Percentiles rank a stretch among this genome's conserved stretches.
These are phyloP conservation scores for Decorospora gaudefroyi DNA, from an alignment of 2,329 filamentous ascomycete genomes.

Conservation along the genomic window DNA sequence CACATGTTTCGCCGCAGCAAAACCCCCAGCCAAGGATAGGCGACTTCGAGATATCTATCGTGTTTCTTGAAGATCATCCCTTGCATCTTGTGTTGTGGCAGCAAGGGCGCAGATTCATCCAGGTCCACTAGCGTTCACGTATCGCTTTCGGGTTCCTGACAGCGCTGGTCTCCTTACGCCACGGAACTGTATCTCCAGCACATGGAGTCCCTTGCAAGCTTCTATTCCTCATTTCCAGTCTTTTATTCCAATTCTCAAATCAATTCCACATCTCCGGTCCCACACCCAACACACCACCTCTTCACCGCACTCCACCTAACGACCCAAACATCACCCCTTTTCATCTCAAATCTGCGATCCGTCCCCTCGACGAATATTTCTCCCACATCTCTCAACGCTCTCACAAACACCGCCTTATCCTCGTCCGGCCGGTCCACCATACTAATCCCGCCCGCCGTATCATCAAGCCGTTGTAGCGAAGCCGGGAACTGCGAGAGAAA, in stretches of 20 bases:
- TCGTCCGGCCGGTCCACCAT: slow-evolving; percentile 91
- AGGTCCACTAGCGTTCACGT: no score
- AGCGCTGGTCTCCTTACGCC: no score
- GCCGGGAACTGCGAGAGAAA: slow-evolving; percentile 84
- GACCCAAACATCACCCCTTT: slow-evolving; percentile 61
- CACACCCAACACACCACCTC: slow-evolving; percentile 62
- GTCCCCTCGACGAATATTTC: slow-evolving; percentile 63
- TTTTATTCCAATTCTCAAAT: slow-evolving; percentile 44
- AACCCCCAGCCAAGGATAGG: no score
- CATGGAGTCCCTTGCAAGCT: no score
- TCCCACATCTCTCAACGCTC: slow-evolving; percentile 66
- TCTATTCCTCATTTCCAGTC: background rate
- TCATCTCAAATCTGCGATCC: slow-evolving; percentile 56
- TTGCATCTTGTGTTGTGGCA: no score
- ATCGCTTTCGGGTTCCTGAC: no score
- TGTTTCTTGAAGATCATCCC: no score
- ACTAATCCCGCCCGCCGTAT: slow-evolving; percentile 83
- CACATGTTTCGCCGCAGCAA: no score
- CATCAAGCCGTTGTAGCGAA: slow-evolving; percentile 81
- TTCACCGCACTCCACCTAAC: slow-evolving; percentile 61
- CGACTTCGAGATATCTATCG: no score
- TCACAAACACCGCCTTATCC: slow-evolving; percentile 81
- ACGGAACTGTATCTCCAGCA: no score
- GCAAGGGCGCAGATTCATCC: no score
- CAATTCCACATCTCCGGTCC: slow-evolving; percentile 72